Conservation (phyloP, 208 protist species). For the Leishmania aethiopica region DNA sequence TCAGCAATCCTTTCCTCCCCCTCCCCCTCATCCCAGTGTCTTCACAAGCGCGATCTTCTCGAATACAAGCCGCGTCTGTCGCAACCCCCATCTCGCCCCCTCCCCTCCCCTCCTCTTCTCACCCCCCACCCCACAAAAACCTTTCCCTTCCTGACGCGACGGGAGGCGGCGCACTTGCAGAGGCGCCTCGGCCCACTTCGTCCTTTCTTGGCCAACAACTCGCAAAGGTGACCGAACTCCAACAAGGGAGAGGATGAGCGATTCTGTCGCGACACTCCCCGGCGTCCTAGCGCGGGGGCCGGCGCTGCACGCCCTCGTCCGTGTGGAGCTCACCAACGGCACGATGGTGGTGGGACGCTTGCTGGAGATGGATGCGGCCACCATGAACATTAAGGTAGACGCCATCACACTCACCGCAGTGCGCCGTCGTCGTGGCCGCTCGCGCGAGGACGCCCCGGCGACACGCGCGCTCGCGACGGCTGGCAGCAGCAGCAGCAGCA, state of each 20-base stretch:
- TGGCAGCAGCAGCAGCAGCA: conserved; percentile 9
- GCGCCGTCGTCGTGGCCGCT: conserved; percentile 14
- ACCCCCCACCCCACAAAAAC: background rate
- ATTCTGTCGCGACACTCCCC: conserved; percentile 41
- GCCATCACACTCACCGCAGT: conserved; percentile 65
- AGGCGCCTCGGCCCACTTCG: background rate
- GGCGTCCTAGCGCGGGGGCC: conserved; percentile 50
- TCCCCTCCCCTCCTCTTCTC: background rate
- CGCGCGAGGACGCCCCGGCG: background rate
- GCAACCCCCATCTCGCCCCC: background rate
- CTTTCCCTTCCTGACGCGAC: background rate
- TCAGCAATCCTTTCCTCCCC: background rate
- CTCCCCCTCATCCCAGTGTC: background rate
- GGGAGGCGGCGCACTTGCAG: background rate
- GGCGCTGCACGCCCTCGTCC: conserved; percentile 56
- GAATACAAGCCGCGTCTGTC: background rate
- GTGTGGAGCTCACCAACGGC: conserved; percentile 79
- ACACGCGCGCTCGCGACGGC: background rate
- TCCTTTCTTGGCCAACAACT: background rate
- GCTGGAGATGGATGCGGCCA: conserved; percentile 67
- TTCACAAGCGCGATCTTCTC: background rate
- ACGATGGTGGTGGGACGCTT: conserved; percentile 64
- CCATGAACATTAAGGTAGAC: conserved; percentile 82
- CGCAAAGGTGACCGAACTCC: background rate
- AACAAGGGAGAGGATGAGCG: background rate